Conservation (phyloP, 352 stramenopile genomes). For the Plasmopara muralis region DNA sequence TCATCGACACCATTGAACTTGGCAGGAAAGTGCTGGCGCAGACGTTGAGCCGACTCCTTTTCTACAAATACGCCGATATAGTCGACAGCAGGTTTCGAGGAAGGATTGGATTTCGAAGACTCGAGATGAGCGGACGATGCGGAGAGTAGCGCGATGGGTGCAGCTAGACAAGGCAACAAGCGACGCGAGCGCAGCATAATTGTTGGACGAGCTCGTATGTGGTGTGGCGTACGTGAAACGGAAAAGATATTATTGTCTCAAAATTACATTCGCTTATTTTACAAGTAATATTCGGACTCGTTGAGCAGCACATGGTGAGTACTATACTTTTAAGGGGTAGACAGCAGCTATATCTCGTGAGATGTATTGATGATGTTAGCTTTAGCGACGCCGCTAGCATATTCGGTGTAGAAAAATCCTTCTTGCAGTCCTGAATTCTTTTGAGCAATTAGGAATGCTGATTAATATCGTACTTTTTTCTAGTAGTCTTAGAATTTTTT, state of each 20-base stretch:
- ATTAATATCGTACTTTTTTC: no score
- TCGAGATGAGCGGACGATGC: slow-evolving; percentile 25
- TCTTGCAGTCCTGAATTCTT: no score
- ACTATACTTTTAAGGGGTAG: no score
- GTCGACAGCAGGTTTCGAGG: slow-evolving; percentile 30
- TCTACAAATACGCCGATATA: slow-evolving; percentile 77
- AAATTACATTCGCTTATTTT: no score
- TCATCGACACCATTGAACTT: slow-evolving; percentile 40
- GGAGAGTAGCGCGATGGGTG: slow-evolving; percentile 17
- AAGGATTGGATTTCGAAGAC: slow-evolving; percentile 2
- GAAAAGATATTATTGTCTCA: neutral
- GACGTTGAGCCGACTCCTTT: slow-evolving; percentile 37
- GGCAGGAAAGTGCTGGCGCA: slow-evolving; percentile 48
- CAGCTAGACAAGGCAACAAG: slow-evolving; percentile 24
- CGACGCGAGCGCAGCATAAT: slow-evolving; percentile 21
- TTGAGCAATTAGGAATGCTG: no score
- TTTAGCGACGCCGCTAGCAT: no score
- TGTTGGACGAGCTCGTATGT: slow-evolving; percentile 1
- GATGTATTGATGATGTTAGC: no score
- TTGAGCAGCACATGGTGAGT: no score
- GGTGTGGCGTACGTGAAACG: slow-evolving; percentile 1
- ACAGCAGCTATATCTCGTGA: no score
- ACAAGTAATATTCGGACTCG: no score
- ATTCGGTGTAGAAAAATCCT: no score
- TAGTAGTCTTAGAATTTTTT: no score